Evolutionary conservation across 1,139 yeast genomes (phyloP).

Genomic region (Pneumocystis murina): DNA sequence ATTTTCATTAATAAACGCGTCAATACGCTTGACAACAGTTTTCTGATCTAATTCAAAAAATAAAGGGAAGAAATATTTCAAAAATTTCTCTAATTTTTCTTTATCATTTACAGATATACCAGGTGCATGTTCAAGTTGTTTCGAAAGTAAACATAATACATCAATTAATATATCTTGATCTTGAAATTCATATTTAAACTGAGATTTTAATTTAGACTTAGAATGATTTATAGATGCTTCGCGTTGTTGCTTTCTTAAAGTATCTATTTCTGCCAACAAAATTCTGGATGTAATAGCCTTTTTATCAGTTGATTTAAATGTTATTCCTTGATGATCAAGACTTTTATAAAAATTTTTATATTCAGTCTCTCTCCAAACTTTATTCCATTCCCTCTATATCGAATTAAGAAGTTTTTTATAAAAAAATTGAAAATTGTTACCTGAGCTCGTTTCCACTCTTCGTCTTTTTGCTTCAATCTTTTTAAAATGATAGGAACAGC

Average conservation of each 20-base stretch:
- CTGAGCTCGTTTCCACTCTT: slow-evolving; percentile 96
- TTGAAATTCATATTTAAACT: slow-evolving; percentile 49
- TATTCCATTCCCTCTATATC: slow-evolving; percentile 75
- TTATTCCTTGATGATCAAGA: slow-evolving; percentile 83
- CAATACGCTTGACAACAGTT: neutral
- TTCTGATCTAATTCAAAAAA: slow-evolving; percentile 41
- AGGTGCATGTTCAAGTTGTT: slow-evolving; percentile 51
- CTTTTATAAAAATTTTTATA: slow-evolving; percentile 88
- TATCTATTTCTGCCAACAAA: slow-evolving; percentile 76
- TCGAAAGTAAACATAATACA: slow-evolving; percentile 50
- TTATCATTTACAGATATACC: slow-evolving; percentile 72
- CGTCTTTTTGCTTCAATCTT: slow-evolving; percentile 91
- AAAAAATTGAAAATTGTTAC: neutral
- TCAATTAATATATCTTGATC: slow-evolving; percentile 64
- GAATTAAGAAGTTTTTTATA: neutral
- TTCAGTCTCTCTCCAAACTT: slow-evolving; percentile 97
- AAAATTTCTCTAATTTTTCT: slow-evolving; percentile 56
- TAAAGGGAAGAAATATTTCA: slow-evolving; percentile 51
- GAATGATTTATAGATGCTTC: slow-evolving; percentile 69
- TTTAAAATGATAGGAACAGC: slow-evolving; percentile 88
- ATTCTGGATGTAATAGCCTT: slow-evolving; percentile 81
- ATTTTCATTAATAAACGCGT: slow-evolving; percentile 15
- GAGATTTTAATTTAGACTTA: slow-evolving; percentile 66
- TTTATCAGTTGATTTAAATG: slow-evolving; percentile 92
- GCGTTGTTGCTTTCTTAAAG: slow-evolving; percentile 79